Evolutionary conservation across 2,329 filamentous ascomycete genomes (phyloP), one percentile per base, ranked within the genome.

Genomic region (Neofusicoccum laricinum): DNA sequence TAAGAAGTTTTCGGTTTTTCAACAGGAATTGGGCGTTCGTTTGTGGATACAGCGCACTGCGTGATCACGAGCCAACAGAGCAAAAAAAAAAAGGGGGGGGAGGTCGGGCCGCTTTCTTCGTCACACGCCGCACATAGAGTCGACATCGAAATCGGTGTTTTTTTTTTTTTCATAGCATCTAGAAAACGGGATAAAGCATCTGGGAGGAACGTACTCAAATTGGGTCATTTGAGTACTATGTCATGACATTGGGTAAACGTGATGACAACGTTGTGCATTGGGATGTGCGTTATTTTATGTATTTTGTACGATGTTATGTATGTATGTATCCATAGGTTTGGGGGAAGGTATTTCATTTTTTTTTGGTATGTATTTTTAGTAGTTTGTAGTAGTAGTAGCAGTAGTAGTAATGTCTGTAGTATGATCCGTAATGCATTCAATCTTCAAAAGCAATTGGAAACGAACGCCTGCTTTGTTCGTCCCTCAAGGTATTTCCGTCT

Each of bases 341-440:
- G 69, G 73, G 71, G 71, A 67, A 72, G 69, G 69, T 72, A 73
- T 75, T 76, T 75, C 68, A 68, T 68, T 68, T 74, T 76, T 75
- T 62, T 66, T 68, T 67, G 51, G 67, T 17, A n/a, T 63, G 40
- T n/a, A 38, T 41, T 50, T 58, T 45, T 58, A 7, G 21, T 48
- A 25, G 25, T 55, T 17, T 43, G 19, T 55, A 41, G 25, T 30
- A 30, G 25, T 30, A 43, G 14, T 15, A n/a, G 40, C 15, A 43
- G 40, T 17, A 43, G 14, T 48, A 46, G 55, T 59, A 46, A 21
- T 46, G 55, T 59, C 4, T 48, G 25, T 59, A 59, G 41, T 46
- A 36, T 59, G 46, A 45, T 48, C 21, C 40, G 55, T 59, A 59
- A 59, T 46, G 32, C 25, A 8, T 58, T 46, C 40, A 55, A 55